Percentiles rank a stretch among this genome's conserved stretches.
phyloP scores from a whole-genome alignment of 1,284 basidiomycete species.

The Tilletia indica region DNA sequence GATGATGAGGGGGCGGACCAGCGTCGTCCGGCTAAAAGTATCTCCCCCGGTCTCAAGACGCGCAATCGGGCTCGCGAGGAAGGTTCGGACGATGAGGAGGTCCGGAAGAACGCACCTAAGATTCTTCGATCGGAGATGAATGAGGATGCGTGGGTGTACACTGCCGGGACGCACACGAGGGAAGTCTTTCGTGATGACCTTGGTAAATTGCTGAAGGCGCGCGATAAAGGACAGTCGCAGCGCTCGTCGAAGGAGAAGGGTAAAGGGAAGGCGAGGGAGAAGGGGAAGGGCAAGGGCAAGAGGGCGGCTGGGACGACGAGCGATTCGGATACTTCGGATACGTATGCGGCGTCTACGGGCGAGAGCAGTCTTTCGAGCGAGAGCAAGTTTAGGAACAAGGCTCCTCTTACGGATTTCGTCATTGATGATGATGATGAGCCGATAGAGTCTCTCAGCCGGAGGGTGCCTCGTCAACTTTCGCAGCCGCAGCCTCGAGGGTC shows the following conservation, averaged over 20 bases:
- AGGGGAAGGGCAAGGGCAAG: not conserved
- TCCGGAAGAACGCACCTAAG: not conserved
- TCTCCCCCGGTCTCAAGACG: not conserved
- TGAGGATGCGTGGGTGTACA: slow-evolving; percentile 9
- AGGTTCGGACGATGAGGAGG: not conserved
- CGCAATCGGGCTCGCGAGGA: not conserved
- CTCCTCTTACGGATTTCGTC: not conserved
- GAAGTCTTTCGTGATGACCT: not conserved
- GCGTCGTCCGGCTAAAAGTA: too few relatives aligned
- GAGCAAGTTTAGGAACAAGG: not conserved
- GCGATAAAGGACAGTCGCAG: not conserved
- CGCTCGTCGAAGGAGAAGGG: slow-evolving; percentile 1
- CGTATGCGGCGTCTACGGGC: slow-evolving; percentile 2
- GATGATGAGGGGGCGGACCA: not conserved
- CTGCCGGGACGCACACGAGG: not conserved
- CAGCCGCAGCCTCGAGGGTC: not conserved
- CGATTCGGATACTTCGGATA: not conserved
- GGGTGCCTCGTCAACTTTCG: not conserved
- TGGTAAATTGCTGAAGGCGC: not conserved
- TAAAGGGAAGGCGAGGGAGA: not conserved
- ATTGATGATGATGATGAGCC: slow-evolving; percentile 6
- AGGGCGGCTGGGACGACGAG: not conserved
- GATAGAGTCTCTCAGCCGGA: not conserved
- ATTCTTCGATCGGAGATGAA: not conserved
- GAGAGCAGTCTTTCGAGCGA: slow-evolving; percentile 7